Evolutionary conservation across 1,139 yeast genomes (phyloP).

Genomic region (Hanseniaspora gamundiae): DNA sequence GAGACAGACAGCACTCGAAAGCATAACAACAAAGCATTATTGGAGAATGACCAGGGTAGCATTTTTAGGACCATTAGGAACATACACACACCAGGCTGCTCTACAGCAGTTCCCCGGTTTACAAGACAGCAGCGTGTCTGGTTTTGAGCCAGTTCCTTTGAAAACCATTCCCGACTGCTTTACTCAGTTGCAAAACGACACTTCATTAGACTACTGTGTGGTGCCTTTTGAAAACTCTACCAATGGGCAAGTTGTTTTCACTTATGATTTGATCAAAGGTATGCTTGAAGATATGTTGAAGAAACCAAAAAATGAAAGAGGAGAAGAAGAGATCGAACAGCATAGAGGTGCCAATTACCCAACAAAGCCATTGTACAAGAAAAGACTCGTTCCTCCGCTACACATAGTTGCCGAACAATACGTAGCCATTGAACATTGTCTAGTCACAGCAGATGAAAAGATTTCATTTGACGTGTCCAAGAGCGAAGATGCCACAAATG

Average conservation of each 20-base stretch:
- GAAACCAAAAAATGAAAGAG: constrained; percentile 20
- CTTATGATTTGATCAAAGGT: constrained; percentile 71
- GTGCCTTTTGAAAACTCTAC: constrained; percentile 92
- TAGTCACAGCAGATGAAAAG: constrained; percentile 35
- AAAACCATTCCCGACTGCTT: constrained; percentile 55
- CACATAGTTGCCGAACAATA: constrained; percentile 64
- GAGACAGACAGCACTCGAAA: not conserved
- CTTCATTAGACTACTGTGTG: constrained; percentile 53
- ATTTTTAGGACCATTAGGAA: constrained; percentile 79
- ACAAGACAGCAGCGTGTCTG: constrained; percentile 17
- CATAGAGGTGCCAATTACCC: constrained; percentile 5
- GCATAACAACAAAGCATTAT: not conserved
- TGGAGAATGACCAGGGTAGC: constrained; percentile 33
- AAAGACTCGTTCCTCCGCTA: constrained; percentile 25
- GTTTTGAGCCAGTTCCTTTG: constrained; percentile 23
- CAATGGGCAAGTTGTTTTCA: constrained; percentile 82
- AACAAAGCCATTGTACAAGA: constrained; percentile 3
- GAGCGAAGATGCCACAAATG: constrained; percentile 13
- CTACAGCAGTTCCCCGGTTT: constrained; percentile 51
- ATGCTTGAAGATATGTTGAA: constrained; percentile 28
- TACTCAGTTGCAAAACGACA: constrained; percentile 32
- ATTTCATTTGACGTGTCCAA: not conserved
- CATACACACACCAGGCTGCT: constrained; percentile 88
- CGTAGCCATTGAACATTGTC: constrained; percentile 72
- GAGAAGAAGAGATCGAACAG: constrained; percentile 13